Evolutionary conservation across 2,329 filamentous ascomycete genomes (phyloP).

Genomic region (Cercospora beticola): DNA sequence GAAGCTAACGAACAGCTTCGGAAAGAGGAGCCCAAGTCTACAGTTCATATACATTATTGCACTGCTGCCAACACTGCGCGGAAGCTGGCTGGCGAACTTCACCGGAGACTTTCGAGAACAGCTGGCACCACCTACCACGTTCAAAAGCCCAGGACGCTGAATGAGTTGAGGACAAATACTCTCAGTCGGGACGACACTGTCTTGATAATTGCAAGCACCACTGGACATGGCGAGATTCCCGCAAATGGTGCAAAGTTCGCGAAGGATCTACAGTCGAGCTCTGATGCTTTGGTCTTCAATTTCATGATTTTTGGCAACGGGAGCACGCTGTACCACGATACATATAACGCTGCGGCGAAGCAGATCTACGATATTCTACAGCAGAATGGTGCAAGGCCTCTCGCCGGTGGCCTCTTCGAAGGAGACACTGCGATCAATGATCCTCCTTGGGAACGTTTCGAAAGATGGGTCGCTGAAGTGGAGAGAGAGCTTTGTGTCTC

Average conservation of each 20-base stretch:
- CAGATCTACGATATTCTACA: not conserved
- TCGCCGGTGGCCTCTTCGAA: not conserved
- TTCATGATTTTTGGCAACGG: constrained; percentile 14
- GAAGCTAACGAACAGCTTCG: not conserved
- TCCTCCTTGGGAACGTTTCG: constrained; percentile 15
- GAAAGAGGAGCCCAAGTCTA: not conserved
- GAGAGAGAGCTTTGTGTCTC: not conserved
- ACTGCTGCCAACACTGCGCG: constrained; percentile 6
- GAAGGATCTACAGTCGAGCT: not conserved
- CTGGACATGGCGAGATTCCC: constrained; percentile 8
- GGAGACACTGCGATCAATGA: constrained; percentile 4
- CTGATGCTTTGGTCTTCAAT: not conserved
- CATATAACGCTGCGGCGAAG: constrained; percentile 11
- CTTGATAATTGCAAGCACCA: constrained; percentile 11
- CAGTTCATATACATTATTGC: constrained; percentile 10
- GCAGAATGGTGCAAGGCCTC: not conserved
- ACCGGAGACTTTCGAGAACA: not conserved
- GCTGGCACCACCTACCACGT: not conserved
- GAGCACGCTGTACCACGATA: constrained; percentile 3
- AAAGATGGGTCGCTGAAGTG: not conserved
- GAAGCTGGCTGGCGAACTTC: constrained; percentile 8
- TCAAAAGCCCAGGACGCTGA: not conserved
- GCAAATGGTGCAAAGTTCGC: constrained; percentile 2
- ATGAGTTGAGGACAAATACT: not conserved
- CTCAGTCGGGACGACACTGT: not conserved